Percentiles rank a stretch among this genome's conserved stretches.
phyloP scores from a whole-genome alignment of 306 rosid genomes.

The Fragaria ananassa region DNA sequence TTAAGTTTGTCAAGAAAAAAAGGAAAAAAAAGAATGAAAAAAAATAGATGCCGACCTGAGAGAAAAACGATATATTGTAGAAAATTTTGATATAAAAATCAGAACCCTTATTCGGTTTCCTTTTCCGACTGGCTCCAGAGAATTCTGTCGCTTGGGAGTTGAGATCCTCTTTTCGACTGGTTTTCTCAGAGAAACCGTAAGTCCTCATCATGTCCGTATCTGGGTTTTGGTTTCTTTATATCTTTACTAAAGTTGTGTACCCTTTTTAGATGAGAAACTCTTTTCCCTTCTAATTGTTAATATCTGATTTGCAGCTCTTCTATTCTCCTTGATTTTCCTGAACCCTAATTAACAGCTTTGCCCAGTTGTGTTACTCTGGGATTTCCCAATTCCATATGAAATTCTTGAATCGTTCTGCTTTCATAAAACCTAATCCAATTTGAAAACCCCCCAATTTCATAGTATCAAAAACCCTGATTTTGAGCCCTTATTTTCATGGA shows the following conservation, averaged over 20 bases:
- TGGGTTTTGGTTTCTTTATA: background rate
- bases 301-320: background rate
- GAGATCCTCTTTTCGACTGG: background rate
- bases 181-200: background rate
- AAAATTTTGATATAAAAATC: background rate
- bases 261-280: too few species aligned
- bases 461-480: background rate
- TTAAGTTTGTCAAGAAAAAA: too few species aligned
- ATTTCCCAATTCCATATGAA: background rate
- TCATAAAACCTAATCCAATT: background rate
- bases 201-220: background rate
- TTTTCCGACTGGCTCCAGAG: background rate
- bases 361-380: too few species aligned
- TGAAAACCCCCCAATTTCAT: background rate
- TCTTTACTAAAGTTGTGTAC: background rate
- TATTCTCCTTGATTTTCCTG: background rate
- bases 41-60: too few species aligned
- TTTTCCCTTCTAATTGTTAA: too few species aligned
- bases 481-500: background rate
- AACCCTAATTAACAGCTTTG: slow-evolving; percentile 1
- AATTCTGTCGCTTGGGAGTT: background rate
- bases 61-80: too few species aligned
- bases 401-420: background rate
- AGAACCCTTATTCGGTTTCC: background rate
- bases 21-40: too few species aligned